These are phyloP conservation scores for Fagopyrum tataricum DNA, from an alignment of 148 eudicot species.

Conservation along the genomic window DNA sequence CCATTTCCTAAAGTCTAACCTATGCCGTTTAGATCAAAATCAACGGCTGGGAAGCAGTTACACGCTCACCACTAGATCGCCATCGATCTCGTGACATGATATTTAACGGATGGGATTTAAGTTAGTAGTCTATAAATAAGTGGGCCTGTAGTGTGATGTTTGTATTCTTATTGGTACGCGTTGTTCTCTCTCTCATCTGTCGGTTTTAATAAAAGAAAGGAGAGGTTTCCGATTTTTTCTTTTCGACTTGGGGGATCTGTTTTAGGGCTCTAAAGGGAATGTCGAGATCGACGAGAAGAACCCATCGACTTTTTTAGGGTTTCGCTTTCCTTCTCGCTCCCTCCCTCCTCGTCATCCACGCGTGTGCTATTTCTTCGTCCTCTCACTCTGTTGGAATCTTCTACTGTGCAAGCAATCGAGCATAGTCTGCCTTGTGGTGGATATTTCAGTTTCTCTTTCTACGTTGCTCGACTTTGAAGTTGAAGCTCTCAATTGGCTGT, in stretches of 20 bases:
- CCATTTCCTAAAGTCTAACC: background rate
- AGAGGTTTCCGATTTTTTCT: slow-evolving; percentile 3
- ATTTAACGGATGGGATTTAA: background rate
- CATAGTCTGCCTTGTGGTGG: background rate
- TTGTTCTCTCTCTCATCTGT: slow-evolving; percentile 5
- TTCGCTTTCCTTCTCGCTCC: slow-evolving; percentile 9
- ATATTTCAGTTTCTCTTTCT: background rate
- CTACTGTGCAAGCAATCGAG: background rate
- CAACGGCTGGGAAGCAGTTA: background rate
- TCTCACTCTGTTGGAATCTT: slow-evolving; percentile 5
- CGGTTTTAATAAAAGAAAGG: background rate
- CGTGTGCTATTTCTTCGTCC: background rate
- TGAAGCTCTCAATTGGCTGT: slow-evolving; percentile 3
- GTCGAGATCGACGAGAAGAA: slow-evolving; percentile 10
- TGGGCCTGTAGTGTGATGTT: background rate
- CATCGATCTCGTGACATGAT: slow-evolving; percentile 5
- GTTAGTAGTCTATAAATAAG: background rate
- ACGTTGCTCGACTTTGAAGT: background rate
- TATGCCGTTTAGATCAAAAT: slow-evolving; percentile 1
- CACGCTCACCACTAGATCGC: slow-evolving; percentile 2
- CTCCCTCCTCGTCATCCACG: background rate
- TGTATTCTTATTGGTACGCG: slow-evolving; percentile 8
- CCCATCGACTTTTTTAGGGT: slow-evolving; percentile 3
- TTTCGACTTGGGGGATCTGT: slow-evolving; percentile 15
- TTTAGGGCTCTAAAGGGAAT: slow-evolving; percentile 10